Percentiles rank a stretch among this genome's conserved stretches.
Conservation (phyloP, 306 rosid genomes). For the Malus sieversii region DNA sequence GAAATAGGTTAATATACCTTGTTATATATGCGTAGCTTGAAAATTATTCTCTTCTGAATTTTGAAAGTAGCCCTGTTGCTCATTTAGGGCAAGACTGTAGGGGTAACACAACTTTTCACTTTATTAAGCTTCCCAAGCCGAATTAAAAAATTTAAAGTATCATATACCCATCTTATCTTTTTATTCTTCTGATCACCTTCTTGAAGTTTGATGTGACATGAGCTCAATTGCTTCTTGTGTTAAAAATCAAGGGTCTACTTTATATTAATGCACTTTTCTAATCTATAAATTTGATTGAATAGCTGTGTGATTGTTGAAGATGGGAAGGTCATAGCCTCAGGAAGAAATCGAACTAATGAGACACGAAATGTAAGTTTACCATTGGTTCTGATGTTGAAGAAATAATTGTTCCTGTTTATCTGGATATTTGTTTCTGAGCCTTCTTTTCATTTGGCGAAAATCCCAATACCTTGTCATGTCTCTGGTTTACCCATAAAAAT, state of each 20-base stretch:
- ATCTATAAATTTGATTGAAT: constrained; percentile 21
- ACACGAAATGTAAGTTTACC: constrained; percentile 60
- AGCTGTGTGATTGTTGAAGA: constrained; percentile 79
- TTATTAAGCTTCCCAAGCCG: not conserved
- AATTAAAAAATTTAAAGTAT: not conserved
- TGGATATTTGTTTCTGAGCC: not conserved
- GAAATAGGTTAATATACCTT: not conserved
- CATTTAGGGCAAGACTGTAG: not conserved
- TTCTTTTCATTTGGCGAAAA: not conserved
- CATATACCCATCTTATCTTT: not conserved
- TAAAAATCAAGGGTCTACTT: not conserved
- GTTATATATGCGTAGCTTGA: not conserved
- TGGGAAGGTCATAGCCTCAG: constrained; percentile 63
- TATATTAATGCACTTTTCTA: constrained; percentile 1
- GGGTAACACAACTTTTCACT: not conserved
- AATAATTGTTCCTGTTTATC: not conserved
- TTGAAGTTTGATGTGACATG: not conserved
- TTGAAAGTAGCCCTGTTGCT: not conserved
- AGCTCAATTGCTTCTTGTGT: not conserved
- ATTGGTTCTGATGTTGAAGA: not conserved
- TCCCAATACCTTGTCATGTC: not conserved
- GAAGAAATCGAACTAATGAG: constrained; percentile 83
- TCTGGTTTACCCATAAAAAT: not conserved
- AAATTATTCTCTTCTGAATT: not conserved
- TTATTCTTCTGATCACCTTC: not conserved